Evolutionary conservation across 2,329 filamentous ascomycete species (phyloP), one percentile per base, ranked within the genome.

Genomic region (Diplodia mutila): DNA sequence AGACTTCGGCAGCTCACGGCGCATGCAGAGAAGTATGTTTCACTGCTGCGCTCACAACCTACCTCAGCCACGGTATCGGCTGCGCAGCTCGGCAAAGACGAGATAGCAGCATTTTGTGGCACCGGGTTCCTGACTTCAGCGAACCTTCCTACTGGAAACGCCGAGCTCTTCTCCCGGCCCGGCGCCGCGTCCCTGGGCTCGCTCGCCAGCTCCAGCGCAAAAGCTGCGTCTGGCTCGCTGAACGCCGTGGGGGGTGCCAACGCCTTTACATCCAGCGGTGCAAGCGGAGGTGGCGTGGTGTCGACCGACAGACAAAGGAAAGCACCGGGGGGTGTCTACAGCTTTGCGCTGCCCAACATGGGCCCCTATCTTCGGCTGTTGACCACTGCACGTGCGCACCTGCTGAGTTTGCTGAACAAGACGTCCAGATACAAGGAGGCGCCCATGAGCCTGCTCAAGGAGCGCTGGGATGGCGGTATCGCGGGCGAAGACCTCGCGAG

Each of bases 381-480:
- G 0, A 83, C 86, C 23, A 83, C 82, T 39, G 87, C 88, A 1
- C 83, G 91, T 16, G 83, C 84, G 27, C 90, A 91, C 76, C 78
- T 93, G 0, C 76, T 88, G 1, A 80, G 81, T 6, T 78, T 91
- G 37, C 77, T 93, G 32, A 80, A 80, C 16, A 86, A 86, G 75
- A 78, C 81, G 46, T 87, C 86, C 14, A 84, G 83, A 66, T 88
- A 85, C 77, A 84, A 85, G 53, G 90, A 92, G 78, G 85, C 85
- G 37, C 87, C 90, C 0, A 84, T 90, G 76, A 79, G 81, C 48
- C 79, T 87, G 71, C 80, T 93, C 48, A 82, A 83, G 48, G 90
- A 93, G 76, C 85, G 88, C 61, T 93, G 91, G 87, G 88, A 93
- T 70, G 90, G 90, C 14, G 89, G 89, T 4, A 78, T 86, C n/a